Conservation (phyloP, 306 rosid species). For the Echinosophora koreensis region DNA sequence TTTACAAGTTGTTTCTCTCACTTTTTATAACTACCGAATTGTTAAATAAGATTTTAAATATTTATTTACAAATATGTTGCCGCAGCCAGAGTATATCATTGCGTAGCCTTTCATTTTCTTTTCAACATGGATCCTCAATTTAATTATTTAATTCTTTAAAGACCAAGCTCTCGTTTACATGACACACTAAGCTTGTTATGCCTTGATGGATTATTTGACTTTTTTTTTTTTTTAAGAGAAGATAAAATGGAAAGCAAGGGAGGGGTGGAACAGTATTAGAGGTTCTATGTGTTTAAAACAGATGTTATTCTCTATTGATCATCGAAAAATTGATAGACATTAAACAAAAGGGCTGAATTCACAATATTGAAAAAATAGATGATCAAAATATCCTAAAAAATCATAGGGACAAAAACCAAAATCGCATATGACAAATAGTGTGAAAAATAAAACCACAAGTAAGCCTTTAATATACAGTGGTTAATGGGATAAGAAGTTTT, state of each 20-base stretch:
- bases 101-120: background rate
- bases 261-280: background rate
- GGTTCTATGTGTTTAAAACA: too few species aligned
- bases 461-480: too few species aligned
- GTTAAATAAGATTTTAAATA: constrained; percentile 14
- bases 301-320: too few species aligned
- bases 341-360: too few species aligned
- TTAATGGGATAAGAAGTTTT: too few species aligned
- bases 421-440: too few species aligned
- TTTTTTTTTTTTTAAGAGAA: constrained; percentile 21
- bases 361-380: too few species aligned
- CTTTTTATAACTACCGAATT: constrained; percentile 7
- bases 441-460: too few species aligned
- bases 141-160: constrained; percentile 31
- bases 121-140: constrained; percentile 6
- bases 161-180: constrained; percentile 33
- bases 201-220: constrained; percentile 10
- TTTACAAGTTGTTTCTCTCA: constrained; percentile 5
- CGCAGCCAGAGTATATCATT: background rate
- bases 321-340: too few species aligned
- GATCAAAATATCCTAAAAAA: too few species aligned
- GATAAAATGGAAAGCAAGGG: background rate
- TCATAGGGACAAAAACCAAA: too few species aligned
- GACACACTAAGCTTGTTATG: constrained; percentile 2
- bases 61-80: constrained; percentile 23